Evolutionary conservation across 352 stramenopile species (phyloP), one percentile per base, ranked within the genome.

Genomic region (Phytophthora palmivora): DNA sequence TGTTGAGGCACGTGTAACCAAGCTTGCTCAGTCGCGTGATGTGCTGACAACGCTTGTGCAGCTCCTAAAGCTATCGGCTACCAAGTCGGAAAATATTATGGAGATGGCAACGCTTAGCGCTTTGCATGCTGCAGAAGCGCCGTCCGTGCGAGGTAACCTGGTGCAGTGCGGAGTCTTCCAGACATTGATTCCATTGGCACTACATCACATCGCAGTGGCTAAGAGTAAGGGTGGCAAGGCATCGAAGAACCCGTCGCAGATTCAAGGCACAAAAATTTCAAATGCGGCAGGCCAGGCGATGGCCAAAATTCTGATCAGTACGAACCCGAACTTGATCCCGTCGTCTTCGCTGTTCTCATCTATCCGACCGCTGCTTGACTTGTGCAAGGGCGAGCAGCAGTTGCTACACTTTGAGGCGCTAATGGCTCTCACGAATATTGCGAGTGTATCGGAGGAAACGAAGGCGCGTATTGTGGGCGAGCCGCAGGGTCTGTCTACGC

Each of bases 371-470:
- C 79, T 99, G 38, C 78, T 99, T 10, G 86, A 97, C 60, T 58
- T 99, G 50, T 97, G 97, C 54, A 97, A 97, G 63, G 89, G 98
- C 12, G 98, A 98, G 47, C 95, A 94, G 55, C 85, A 95, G 49
- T 53, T 96, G 46, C 59, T 94, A 30, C 83, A 96, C 63, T 97
- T 97, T 21, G 87, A 99, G 71, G 93, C 95, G 18, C 78, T 99
- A n/a, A 88, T 99, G 79, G 92, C 97, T 15, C 78, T 99, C 8
- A 99, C 97, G 1, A 99, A 99, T 63, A 90, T 99, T 12, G 94
- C 91, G 32, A 95, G 86, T 16, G 88, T 97, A 16, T 97, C 90
- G 22, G 83, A 98, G 6, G 91, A 98, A 58, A 98, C 96, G 28
- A 98, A 99, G 77, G 89, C 96, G 46, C 85, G 90, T 8, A 92